A percentile compares a stretch with the other conserved stretches of the same genome.
Evolutionary conservation across 805 yeast genomes (phyloP).

Genomic region (Jamesozyma lodderae): DNA sequence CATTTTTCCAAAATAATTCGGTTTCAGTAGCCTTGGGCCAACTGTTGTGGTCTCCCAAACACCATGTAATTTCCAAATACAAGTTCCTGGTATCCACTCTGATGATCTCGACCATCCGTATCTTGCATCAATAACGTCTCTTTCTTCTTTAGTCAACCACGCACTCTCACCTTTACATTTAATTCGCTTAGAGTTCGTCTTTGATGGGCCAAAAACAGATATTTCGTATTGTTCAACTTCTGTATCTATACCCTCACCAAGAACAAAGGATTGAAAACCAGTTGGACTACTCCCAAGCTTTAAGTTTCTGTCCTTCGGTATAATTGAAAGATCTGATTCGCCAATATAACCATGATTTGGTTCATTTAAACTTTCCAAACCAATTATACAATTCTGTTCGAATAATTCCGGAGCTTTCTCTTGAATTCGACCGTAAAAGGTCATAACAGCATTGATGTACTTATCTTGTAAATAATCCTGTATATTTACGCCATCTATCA

Average conservation of each 20-base stretch:
- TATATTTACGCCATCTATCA: constrained; percentile 62
- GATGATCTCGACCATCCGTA: constrained; percentile 63
- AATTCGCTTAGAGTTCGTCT: constrained; percentile 44
- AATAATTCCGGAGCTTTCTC: constrained; percentile 37
- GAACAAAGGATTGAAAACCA: constrained; percentile 56
- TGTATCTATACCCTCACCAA: constrained; percentile 71
- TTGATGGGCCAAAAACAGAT: constrained; percentile 68
- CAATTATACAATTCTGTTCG: constrained; percentile 41
- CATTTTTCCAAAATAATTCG: constrained; percentile 41
- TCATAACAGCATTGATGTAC: constrained; percentile 45
- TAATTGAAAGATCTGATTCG: constrained; percentile 39
- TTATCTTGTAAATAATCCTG: constrained; percentile 68
- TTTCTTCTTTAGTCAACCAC: constrained; percentile 52
- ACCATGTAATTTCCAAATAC: constrained; percentile 73
- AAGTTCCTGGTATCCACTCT: constrained; percentile 62
- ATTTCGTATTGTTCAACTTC: constrained; percentile 64
- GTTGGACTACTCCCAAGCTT: constrained; percentile 80
- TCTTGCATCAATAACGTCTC: constrained; percentile 38
- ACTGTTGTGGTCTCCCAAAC: constrained; percentile 54
- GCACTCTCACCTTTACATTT: constrained; percentile 61
- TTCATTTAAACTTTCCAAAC: constrained; percentile 79
- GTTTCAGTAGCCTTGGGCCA: constrained; percentile 30
- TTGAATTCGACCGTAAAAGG: constrained; percentile 37
- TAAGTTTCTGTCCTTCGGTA: constrained; percentile 58
- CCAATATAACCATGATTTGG: constrained; percentile 75